phyloP scores from a whole-genome alignment of 1,284 basidiomycete genomes.

The Mycena citricolor region DNA sequence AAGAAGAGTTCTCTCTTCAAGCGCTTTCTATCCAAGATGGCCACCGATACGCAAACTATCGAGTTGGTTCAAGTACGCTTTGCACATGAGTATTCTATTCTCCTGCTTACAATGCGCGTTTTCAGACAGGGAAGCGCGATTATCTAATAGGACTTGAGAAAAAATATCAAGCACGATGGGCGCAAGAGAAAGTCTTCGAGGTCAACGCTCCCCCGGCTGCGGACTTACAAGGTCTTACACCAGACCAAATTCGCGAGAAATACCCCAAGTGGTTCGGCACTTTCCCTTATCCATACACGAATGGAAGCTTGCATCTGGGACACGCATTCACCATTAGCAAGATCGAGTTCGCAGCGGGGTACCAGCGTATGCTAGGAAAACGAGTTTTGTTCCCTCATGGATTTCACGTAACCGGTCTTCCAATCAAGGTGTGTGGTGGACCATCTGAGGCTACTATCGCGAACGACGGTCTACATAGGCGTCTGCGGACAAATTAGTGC shows the following conservation, averaged over 20 bases:
- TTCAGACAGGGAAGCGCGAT: slow-evolving; percentile 91
- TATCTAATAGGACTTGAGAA: slow-evolving; percentile 81
- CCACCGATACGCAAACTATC: slow-evolving; percentile 22
- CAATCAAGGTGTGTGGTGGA: slow-evolving; percentile 87
- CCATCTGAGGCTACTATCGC: too few species aligned
- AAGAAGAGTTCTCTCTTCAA: too few species aligned
- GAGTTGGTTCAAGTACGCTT: slow-evolving; percentile 17
- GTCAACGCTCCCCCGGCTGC: slow-evolving; percentile 76
- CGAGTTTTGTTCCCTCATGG: slow-evolving; percentile 94
- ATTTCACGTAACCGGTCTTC: slow-evolving; percentile 97
- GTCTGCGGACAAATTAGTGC: slow-evolving; percentile 94
- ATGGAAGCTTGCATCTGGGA: slow-evolving; percentile 94
- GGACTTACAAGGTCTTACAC: slow-evolving; percentile 63
- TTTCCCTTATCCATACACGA: slow-evolving; percentile 98
- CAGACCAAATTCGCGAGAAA: slow-evolving; percentile 64
- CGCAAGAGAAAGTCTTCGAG: slow-evolving; percentile 73
- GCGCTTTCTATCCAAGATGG: slow-evolving; percentile 8
- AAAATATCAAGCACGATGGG: slow-evolving; percentile 84
- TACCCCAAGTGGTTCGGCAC: slow-evolving; percentile 97
- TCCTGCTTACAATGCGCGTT: background rate
- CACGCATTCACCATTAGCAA: slow-evolving; percentile 99
- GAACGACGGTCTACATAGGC: slow-evolving; percentile 61
- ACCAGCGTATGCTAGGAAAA: slow-evolving; percentile 94
- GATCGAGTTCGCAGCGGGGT: slow-evolving; percentile 96
- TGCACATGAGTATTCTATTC: background rate